These are phyloP conservation scores for Rhizopogon vesiculosus DNA, from an alignment of 768 basidiomycete species.

Conservation along the genomic window DNA sequence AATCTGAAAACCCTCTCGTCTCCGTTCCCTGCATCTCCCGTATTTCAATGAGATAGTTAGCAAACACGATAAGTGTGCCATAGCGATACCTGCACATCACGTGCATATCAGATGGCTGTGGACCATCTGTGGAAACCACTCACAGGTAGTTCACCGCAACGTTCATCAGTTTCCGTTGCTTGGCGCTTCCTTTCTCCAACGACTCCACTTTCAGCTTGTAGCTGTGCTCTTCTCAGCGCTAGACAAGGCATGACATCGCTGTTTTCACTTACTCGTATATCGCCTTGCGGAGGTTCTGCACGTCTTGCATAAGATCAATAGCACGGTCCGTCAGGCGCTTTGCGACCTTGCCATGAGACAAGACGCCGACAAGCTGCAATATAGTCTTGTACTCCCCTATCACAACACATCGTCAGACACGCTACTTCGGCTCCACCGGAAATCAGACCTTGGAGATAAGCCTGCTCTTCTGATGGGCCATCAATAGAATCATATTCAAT, in stretches of 20 bases:
- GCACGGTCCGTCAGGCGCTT: conserved; percentile 87
- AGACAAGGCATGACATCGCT: neutral
- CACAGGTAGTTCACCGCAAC: conserved; percentile 89
- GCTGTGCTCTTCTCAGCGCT: conserved; percentile 35
- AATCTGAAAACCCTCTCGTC: conserved; percentile 64
- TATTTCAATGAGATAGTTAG: conserved; percentile 87
- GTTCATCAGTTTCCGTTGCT: conserved; percentile 68
- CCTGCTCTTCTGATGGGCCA: conserved; percentile 83
- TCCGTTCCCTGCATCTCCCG: conserved; percentile 34
- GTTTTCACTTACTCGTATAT: conserved; percentile 76
- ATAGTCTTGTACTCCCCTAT: conserved; percentile 98
- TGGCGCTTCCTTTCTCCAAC: conserved; percentile 70
- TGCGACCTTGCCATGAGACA: conserved; percentile 89
- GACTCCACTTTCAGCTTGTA: conserved; percentile 91
- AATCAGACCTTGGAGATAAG: conserved; percentile 71
- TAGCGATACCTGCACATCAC: conserved; percentile 64
- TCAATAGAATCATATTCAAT: conserved; percentile 67
- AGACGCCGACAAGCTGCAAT: conserved; percentile 86
- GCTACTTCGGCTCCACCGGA: neutral
- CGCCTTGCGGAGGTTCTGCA: conserved; percentile 94
- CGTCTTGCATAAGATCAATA: conserved; percentile 91
- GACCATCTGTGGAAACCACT: conserved; percentile 8
- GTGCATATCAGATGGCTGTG: neutral
- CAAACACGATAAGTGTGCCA: conserved; percentile 88
- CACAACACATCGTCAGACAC: conserved; percentile 1